Base-by-base conservation (phyloP, 371 early-diverging fungal genomes). In the Rhizomucor miehei region DNA sequence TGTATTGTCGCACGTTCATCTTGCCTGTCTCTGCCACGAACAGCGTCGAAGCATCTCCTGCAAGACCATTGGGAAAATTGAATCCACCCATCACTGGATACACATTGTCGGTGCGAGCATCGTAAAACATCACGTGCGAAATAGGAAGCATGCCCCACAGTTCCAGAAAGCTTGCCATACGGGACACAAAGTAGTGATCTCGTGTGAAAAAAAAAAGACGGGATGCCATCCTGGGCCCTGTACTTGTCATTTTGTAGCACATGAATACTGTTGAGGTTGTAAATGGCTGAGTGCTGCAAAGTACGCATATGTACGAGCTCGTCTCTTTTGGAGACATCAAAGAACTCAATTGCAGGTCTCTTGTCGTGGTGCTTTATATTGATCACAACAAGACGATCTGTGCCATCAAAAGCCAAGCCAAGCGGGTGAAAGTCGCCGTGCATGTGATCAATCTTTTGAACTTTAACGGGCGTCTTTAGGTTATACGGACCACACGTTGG, bases 121-220 rank as follows among this genome's bases (percentile, higher is more conserved):
- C 66, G 23, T 73, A 76, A 20, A 76, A 64, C 13, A 51, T 51
- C 13, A 72, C 56, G 19, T 52, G 60, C 12, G 59, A 55, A 11
- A 68, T 40, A 20, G 54, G 65, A 3, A 76, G 54, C 8, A 62
- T n/a, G 11, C 56, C 37, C 34, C 51, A 66, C 37, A 60, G 62
- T 53, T 76, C 77, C 0, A 69, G 2, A 9, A 51, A 34, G n/a
- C 68, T 72, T 14, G 62, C 43, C 3, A 60, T 6, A 3, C 48
- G 50, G 2, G 46, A 21, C 11, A 29, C 9, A 37, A 65, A 67
- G 23, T 63, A 62, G 40, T 75, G 72, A 14, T 67, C 69, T 17
- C 70, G 65, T 4, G 65, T 59, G 13, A 68, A 67, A 39, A 73
- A 73, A n/a, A 60, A 76, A 76, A 2, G 77, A 76, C 19, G 75